Evolutionary conservation across 345 rosid species (phyloP).

Genomic region (Physaria fendleri): DNA sequence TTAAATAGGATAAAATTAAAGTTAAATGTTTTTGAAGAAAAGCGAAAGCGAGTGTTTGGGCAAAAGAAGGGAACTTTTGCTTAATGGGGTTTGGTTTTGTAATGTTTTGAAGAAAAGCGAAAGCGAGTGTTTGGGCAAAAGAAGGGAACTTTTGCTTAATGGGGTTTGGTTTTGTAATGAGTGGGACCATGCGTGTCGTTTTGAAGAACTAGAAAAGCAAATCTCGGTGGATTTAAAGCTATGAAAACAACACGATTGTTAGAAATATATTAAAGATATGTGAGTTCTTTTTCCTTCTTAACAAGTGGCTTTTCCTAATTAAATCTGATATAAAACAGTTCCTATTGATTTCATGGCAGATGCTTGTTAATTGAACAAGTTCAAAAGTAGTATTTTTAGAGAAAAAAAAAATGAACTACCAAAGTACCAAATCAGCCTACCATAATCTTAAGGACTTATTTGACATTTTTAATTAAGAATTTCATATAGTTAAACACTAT

Average conservation of each 20-base stretch:
- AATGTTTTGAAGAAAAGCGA: constrained; percentile 22
- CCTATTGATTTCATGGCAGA: not conserved
- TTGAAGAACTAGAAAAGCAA: constrained; percentile 39
- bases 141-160: constrained; percentile 24
- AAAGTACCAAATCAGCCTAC: too few species aligned
- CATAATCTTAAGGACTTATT: too few species aligned
- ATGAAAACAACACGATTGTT: constrained; percentile 30
- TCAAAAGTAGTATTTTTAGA: too few species aligned
- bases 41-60: constrained; percentile 27
- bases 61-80: constrained; percentile 26
- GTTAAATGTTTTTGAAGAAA: constrained; percentile 14
- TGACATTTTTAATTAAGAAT: too few species aligned
- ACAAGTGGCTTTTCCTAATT: constrained; percentile 17
- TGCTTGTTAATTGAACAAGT: not conserved
- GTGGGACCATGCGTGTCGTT: constrained; percentile 54
- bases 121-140: constrained; percentile 29
- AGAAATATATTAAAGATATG: not conserved
- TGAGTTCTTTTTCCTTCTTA: not conserved
- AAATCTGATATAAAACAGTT: constrained; percentile 1
- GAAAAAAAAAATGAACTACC: too few species aligned
- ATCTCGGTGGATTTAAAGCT: constrained; percentile 39
- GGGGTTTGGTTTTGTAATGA: constrained; percentile 28
- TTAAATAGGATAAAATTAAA: constrained; percentile 23
- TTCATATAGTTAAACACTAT: too few species aligned
- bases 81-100: constrained; percentile 29